Conservation (phyloP, 192 early-diverging fungal species). For the Coemansia reversa region DNA sequence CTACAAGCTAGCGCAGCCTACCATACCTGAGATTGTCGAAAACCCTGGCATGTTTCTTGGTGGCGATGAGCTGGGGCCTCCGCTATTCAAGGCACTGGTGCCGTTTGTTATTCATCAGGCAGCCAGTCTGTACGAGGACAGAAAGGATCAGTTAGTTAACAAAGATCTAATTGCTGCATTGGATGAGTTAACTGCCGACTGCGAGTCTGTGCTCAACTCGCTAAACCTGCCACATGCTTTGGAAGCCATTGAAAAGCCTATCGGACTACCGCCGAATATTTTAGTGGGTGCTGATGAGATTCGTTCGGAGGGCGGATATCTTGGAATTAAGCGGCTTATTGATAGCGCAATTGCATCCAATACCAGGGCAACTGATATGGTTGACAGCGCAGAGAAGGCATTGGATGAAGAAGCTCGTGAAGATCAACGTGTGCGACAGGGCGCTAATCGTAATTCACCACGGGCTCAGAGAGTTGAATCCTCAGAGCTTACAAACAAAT, state of each 20-base stretch:
- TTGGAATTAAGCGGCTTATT: conserved; percentile 61
- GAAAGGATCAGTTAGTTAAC: conserved; percentile 75
- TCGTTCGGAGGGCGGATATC: conserved; percentile 66
- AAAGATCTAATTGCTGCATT: conserved; percentile 64
- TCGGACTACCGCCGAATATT: conserved; percentile 71
- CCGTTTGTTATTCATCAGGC: conserved; percentile 92
- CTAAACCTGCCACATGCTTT: conserved; percentile 70
- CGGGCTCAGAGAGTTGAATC: conserved; percentile 24
- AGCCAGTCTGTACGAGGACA: conserved; percentile 79
- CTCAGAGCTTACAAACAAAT: conserved; percentile 33
- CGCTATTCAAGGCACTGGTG: conserved; percentile 82
- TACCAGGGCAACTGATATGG: conserved; percentile 49
- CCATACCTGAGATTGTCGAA: conserved; percentile 56
- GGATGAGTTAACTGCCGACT: conserved; percentile 67
- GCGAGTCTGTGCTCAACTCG: conserved; percentile 66
- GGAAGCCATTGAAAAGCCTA: conserved; percentile 72
- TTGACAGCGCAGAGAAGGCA: conserved; percentile 59
- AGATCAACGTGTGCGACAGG: conserved; percentile 26
- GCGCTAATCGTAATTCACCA: conserved; percentile 1
- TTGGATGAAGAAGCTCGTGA: conserved; percentile 43
- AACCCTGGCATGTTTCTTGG: conserved; percentile 71
- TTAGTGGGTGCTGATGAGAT: conserved; percentile 75
- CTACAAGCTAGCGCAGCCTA: conserved; percentile 72
- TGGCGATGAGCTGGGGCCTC: conserved; percentile 64
- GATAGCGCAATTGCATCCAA: conserved; percentile 60